Evolutionary conservation across 495 filamentous ascomycete species (phyloP).

Genomic region (Rostrohypoxylon terebratum): DNA sequence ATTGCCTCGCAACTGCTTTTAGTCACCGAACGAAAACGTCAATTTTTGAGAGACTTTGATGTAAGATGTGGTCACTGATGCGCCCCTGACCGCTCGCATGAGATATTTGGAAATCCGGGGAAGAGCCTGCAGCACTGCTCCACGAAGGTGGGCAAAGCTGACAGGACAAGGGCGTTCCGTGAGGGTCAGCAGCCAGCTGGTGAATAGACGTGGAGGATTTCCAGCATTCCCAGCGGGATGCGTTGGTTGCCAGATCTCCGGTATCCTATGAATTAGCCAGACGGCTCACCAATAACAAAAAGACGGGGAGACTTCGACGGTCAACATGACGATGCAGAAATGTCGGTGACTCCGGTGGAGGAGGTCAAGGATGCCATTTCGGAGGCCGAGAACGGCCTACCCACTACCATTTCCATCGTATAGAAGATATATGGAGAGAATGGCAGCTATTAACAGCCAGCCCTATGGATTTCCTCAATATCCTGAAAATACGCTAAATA

Average conservation of each 20-base stretch:
- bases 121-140: conserved; percentile 16
- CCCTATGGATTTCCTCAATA: conserved; percentile 26
- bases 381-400: conserved; percentile 36
- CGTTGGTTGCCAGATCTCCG: conserved; percentile 9
- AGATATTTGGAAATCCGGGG: conserved; percentile 35
- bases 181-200: background rate
- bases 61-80: conserved; percentile 11
- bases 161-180: conserved; percentile 1
- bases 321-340: conserved; percentile 20
- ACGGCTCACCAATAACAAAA: conserved; percentile 2
- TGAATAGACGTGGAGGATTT: conserved; percentile 15
- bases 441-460: conserved; percentile 12
- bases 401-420: conserved; percentile 16
- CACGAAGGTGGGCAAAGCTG: conserved; percentile 10
- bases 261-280: background rate
- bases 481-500: conserved; percentile 9
- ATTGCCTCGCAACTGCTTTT: conserved; percentile 6
- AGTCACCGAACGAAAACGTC: conserved; percentile 24
- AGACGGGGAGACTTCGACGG: background rate
- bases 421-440: conserved; percentile 18
- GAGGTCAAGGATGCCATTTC: conserved; percentile 26
- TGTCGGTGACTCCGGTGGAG: conserved; percentile 43
- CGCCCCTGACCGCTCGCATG: conserved; percentile 30
- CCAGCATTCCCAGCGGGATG: conserved; percentile 2
- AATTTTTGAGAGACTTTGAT: conserved; percentile 4